Evolutionary conservation across 228 moss, liverwort and hornwort genomes (phyloP), one percentile per base, ranked within the genome.

Genomic region (Sphagnum magellanicum): DNA sequence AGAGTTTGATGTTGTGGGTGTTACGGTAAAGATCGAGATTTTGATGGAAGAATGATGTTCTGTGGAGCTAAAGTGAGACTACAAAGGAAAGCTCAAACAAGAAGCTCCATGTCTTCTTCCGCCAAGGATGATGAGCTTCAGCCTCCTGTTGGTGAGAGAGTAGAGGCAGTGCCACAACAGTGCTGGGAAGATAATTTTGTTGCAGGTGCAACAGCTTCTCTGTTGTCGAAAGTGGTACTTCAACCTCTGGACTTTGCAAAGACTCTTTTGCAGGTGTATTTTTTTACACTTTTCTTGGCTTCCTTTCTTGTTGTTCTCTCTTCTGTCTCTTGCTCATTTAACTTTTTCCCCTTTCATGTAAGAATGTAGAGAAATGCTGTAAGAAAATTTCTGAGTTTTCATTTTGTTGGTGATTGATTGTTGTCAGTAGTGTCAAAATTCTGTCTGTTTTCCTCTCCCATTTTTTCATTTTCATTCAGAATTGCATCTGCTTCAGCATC

Each of bases 201-300:
- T 6, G 81, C 85, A 10, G 85, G 85, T 49, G 85, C 85, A 5
- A 76, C 81, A 13, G 85, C 85, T 13, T 85, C 85, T 8, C 74
- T 85, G 4, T 74, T 75, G 69, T 81, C 85, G 46, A 85, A 85
- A 68, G 60, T 85, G 57, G 78, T 85, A 51, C 72, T 85, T 66
- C 85, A 85, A 61, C 85, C 85, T 5, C 79, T 81, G 51, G 85
- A 85, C 17, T 81, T 81, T 10, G 79, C 85, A 4, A 85, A 85
- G 69, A 85, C 85, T 47, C 65, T 85, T 60, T 74, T 85, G 50
- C 85, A 85, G 79, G 83, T 83, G 65, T 3, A 16, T 12, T 11
- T 11, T 67, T 13, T 16, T 6, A 17, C 8, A 51, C 53, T 14
- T 17, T 51, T 16, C 6, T 15, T 6, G 7, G 14, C 6, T 17